Conservation (phyloP, 1,284 basidiomycete species). For the Puccinia hordei region DNA sequence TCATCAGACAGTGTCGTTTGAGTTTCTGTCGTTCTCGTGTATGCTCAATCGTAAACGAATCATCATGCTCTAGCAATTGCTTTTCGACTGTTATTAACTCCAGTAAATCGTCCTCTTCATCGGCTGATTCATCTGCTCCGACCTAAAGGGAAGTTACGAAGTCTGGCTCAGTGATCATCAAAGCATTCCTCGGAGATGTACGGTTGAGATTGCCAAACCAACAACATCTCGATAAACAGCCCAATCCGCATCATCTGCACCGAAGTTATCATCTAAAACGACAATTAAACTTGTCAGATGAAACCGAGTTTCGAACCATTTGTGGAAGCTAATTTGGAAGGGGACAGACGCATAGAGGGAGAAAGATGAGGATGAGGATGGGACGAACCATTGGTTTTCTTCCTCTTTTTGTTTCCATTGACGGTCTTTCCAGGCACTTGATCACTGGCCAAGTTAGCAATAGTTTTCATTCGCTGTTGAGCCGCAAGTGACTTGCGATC, state of each 20-base stretch:
- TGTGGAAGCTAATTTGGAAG: not conserved
- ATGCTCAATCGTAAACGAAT: slow-evolving; percentile 75
- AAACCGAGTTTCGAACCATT: not conserved
- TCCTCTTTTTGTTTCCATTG: slow-evolving; percentile 68
- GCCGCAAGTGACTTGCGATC: slow-evolving; percentile 93
- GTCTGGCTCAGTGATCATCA: slow-evolving; percentile 59
- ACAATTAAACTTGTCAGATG: not conserved
- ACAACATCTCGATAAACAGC: slow-evolving; percentile 96
- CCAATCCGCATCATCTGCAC: slow-evolving; percentile 95
- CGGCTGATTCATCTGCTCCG: slow-evolving; percentile 81
- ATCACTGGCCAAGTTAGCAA: slow-evolving; percentile 80
- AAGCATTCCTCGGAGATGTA: not conserved
- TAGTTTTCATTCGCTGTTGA: slow-evolving; percentile 95
- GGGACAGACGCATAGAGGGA: not conserved
- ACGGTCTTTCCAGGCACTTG: slow-evolving; percentile 59
- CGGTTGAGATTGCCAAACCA: slow-evolving; percentile 55
- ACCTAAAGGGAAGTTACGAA: slow-evolving; percentile 60
- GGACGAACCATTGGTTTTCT: slow-evolving; percentile 67
- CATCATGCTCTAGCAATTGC: slow-evolving; percentile 79
- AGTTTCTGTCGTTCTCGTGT: slow-evolving; percentile 78
- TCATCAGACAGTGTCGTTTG: slow-evolving; percentile 77
- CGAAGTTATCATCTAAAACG: slow-evolving; percentile 82
- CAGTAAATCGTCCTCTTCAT: slow-evolving; percentile 87
- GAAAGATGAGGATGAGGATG: slow-evolving; percentile 12
- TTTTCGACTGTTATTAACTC: slow-evolving; percentile 75